Conservation (phyloP, 2,329 filamentous ascomycete species). For the Fusarium sp. region DNA sequence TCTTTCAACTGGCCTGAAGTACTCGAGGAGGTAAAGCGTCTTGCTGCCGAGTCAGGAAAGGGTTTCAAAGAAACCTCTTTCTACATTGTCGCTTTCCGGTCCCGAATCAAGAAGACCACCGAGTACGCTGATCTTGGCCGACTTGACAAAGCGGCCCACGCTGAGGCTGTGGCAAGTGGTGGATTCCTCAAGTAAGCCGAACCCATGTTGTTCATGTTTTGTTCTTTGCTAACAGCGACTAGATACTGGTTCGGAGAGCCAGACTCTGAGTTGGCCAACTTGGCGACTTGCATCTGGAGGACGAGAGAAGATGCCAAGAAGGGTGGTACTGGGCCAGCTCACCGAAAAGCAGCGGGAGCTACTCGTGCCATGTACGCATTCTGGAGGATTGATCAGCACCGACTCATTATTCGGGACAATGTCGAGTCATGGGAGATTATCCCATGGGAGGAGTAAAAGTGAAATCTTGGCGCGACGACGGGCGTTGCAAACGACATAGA, state of each 20-base stretch:
- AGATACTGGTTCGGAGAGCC: constrained; percentile 90
- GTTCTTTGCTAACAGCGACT: constrained; percentile 30
- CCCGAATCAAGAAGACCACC: constrained; percentile 73
- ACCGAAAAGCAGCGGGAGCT: constrained; percentile 73
- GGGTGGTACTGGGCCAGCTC: constrained; percentile 69
- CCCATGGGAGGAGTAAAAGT: constrained; percentile 59
- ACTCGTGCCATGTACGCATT: constrained; percentile 70
- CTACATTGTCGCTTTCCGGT: constrained; percentile 88
- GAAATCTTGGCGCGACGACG: neutral
- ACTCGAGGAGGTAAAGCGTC: constrained; percentile 65
- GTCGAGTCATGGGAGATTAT: constrained; percentile 71
- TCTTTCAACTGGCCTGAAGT: constrained; percentile 82
- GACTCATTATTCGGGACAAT: constrained; percentile 74
- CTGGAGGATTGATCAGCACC: constrained; percentile 78
- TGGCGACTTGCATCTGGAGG: constrained; percentile 82
- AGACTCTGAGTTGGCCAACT: constrained; percentile 75
- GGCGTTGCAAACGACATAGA: neutral
- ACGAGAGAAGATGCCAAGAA: constrained; percentile 67
- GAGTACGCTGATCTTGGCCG: constrained; percentile 75
- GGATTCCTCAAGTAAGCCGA: constrained; percentile 78
- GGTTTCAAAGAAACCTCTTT: constrained; percentile 73
- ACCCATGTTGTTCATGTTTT: neutral
- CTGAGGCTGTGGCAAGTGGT: constrained; percentile 81
- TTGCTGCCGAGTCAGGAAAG: constrained; percentile 58
- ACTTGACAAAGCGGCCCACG: constrained; percentile 82